Evolutionary conservation across 2,329 filamentous ascomycete genomes (phyloP).

Genomic region (Curvularia eragrostidis): DNA sequence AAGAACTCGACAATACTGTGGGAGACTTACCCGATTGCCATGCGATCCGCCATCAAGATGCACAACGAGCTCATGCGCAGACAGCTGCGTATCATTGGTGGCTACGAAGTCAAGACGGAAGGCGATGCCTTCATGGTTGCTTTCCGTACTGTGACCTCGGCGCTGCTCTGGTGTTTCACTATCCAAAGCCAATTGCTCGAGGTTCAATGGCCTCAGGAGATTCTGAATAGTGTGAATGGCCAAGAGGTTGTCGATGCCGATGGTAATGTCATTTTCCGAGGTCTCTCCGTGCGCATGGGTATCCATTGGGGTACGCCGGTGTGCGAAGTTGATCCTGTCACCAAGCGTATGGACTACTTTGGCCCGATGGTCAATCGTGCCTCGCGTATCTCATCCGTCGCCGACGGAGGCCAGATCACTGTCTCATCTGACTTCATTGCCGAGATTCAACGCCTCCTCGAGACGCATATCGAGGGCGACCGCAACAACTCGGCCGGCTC

Average conservation of each 20-base stretch:
- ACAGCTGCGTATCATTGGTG: constrained; percentile 89
- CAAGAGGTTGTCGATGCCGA: constrained; percentile 84
- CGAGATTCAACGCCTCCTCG: constrained; percentile 89
- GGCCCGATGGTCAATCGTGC: constrained; percentile 99
- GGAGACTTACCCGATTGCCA: constrained; percentile 93
- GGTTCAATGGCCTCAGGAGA: constrained; percentile 91
- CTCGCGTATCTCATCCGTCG: constrained; percentile 89
- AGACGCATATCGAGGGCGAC: constrained; percentile 87
- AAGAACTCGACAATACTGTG: constrained; percentile 96
- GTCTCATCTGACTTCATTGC: constrained; percentile 97
- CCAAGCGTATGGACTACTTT: constrained; percentile 98
- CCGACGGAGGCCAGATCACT: constrained; percentile 95
- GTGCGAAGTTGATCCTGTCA: constrained; percentile 94
- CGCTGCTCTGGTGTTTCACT: constrained; percentile 93
- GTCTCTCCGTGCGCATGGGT: constrained; percentile 95
- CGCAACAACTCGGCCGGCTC: constrained; percentile 71
- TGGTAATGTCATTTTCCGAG: constrained; percentile 88
- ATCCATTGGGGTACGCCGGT: constrained; percentile 95
- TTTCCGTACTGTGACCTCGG: constrained; percentile 93
- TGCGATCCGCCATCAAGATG: constrained; percentile 95
- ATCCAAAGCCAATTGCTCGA: constrained; percentile 89
- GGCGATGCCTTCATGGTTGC: constrained; percentile 99
- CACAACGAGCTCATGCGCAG: constrained; percentile 97
- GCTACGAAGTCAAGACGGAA: constrained; percentile 99
- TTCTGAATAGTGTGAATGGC: constrained; percentile 84